Evolutionary conservation across 129 eudicot genomes (phyloP).

Genomic region (Silybum marianum): DNA sequence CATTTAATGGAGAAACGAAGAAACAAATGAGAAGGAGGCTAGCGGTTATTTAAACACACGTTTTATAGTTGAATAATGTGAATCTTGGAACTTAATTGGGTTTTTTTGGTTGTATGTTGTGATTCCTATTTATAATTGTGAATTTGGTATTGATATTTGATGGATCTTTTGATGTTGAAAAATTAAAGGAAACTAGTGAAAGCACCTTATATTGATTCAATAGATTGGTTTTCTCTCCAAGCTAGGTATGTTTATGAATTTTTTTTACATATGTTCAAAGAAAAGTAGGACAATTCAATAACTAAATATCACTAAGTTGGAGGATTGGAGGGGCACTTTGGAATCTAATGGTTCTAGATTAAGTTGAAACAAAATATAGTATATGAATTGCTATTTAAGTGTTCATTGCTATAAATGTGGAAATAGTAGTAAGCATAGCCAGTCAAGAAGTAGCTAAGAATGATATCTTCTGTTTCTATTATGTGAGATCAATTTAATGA

Average conservation of each 20-base stretch:
- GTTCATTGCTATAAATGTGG: background rate
- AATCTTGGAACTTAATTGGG: no score
- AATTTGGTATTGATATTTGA: background rate
- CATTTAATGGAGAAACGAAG: no score
- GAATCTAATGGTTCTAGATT: no score
- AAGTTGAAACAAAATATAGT: background rate
- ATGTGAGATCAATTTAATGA: background rate
- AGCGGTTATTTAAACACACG: no score
- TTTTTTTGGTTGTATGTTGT: background rate
- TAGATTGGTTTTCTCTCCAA: slow-evolving; percentile 82
- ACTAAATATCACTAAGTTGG: no score
- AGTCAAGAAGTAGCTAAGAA: background rate
- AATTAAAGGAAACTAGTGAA: slow-evolving; percentile 68
- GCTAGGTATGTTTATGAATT: slow-evolving; percentile 36
- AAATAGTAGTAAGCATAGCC: background rate
- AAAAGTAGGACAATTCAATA: background rate
- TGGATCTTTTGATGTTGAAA: slow-evolving; percentile 4
- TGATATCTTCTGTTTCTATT: background rate
- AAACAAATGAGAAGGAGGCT: no score
- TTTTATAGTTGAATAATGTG: no score
- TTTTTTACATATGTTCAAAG: background rate
- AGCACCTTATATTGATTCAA: slow-evolving; percentile 65
- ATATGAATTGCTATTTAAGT: background rate
- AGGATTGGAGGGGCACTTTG: no score
- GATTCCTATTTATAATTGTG: background rate